Evolutionary conservation across 371 early-diverging fungal species (phyloP).

Genomic region (Apophysomyces sp.): DNA sequence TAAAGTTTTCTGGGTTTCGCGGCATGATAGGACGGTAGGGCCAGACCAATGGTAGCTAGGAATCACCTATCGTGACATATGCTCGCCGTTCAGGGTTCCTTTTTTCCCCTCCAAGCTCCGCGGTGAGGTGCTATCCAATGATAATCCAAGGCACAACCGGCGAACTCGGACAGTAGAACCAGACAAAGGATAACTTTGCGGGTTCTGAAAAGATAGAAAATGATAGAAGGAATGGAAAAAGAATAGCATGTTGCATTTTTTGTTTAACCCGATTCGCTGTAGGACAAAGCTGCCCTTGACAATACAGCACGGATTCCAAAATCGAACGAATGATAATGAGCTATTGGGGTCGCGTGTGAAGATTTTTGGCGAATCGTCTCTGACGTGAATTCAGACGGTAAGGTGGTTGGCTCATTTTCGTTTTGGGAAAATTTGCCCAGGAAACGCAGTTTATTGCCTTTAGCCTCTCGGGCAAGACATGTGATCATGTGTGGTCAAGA

Average conservation of each 20-base stretch:
- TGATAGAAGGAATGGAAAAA: background rate
- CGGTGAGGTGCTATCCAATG: background rate
- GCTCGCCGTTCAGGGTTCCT: too few relatives aligned
- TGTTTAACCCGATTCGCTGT: background rate
- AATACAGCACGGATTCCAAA: background rate
- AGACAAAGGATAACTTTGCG: background rate
- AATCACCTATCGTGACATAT: too few relatives aligned
- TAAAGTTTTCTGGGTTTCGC: too few relatives aligned
- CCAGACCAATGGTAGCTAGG: too few relatives aligned
- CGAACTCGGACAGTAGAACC: background rate
- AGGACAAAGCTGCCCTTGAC: background rate
- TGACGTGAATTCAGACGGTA: background rate
- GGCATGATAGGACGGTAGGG: too few relatives aligned
- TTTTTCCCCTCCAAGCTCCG: background rate
- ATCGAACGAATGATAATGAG: background rate
- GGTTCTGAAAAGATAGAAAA: background rate
- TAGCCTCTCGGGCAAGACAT: background rate
- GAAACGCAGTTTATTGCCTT: background rate
- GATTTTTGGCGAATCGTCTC: background rate
- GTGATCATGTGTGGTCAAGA: background rate
- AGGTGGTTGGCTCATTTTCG: background rate
- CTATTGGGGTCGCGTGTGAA: background rate
- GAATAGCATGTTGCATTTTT: background rate
- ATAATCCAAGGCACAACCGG: too few relatives aligned
- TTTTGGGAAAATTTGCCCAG: constrained; percentile 1